These are phyloP conservation scores for Kurtzmaniella cleridarum DNA, from an alignment of 805 yeast genomes.

Conservation along the genomic window DNA sequence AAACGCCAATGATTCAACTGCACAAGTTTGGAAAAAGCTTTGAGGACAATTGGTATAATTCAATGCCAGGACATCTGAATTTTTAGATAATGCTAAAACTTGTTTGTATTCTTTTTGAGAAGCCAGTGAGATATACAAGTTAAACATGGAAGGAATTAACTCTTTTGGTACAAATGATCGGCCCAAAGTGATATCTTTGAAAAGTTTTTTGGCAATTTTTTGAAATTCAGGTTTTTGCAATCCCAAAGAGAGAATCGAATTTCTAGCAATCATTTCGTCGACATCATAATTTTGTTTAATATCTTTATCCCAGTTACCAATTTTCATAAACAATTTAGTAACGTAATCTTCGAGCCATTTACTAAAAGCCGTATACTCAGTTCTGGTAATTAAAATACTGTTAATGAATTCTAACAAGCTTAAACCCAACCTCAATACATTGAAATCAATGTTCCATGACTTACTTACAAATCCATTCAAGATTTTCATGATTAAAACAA, in stretches of 20 bases:
- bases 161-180: conserved; percentile 46
- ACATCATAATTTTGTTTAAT: conserved; percentile 9
- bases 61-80: conserved; percentile 40
- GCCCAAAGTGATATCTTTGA: conserved; percentile 35
- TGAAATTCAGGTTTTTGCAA: conserved; percentile 20
- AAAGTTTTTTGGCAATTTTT: conserved; percentile 33
- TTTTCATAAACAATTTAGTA: conserved; percentile 14
- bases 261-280: conserved; percentile 41
- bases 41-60: conserved; percentile 28
- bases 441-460: conserved; percentile 18
- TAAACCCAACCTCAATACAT: conserved; percentile 32
- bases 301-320: conserved; percentile 24
- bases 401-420: conserved; percentile 27
- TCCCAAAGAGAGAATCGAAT: conserved; percentile 38
- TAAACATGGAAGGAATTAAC: conserved; percentile 40
- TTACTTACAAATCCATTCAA: conserved; percentile 18
- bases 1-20: conserved; percentile 52
- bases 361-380: conserved; percentile 18
- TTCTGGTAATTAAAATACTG: conserved; percentile 25
- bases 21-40: conserved; percentile 47
- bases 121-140: conserved; percentile 33
- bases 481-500: conserved; percentile 27
- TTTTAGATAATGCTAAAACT: conserved; percentile 47
- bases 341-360: conserved; percentile 17
- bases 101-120: conserved; percentile 55